A percentile compares a stretch with the other conserved stretches of the same genome.
Evolutionary conservation across 371 early-diverging fungal genomes (phyloP).

Genomic region (Saksenaea oblongispora): DNA sequence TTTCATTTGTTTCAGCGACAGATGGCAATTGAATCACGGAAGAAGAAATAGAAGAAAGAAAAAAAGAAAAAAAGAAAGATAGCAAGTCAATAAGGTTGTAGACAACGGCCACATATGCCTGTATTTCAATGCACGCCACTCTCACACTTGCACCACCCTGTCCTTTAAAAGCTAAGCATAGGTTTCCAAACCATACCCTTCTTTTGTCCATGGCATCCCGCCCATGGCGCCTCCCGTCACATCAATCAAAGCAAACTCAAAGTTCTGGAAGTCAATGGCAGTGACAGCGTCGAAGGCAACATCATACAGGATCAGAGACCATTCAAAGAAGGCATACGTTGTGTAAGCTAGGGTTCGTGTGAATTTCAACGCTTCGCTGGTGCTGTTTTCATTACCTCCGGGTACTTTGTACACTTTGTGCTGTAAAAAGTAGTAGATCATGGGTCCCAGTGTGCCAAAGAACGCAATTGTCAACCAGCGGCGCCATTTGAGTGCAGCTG

Average conservation of each 20-base stretch:
- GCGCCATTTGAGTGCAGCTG: constrained; percentile 43
- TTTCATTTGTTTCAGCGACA: constrained; percentile 1
- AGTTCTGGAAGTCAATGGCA: constrained; percentile 66
- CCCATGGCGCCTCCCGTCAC: constrained; percentile 27
- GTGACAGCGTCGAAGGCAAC: constrained; percentile 78
- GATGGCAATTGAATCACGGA: not conserved
- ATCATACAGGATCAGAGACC: constrained; percentile 79
- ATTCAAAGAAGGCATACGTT: constrained; percentile 82
- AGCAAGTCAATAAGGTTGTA: constrained; percentile 1
- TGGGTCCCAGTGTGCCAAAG: constrained; percentile 69
- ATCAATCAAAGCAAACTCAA: constrained; percentile 57
- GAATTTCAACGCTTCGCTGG: not conserved
- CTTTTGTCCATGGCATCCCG: constrained; percentile 19
- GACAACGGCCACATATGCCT: not conserved
- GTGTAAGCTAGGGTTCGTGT: constrained; percentile 66
- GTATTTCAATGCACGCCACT: constrained; percentile 1
- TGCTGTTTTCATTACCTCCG: constrained; percentile 48
- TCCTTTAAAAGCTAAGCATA: constrained; percentile 5
- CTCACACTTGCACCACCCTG: too few species aligned
- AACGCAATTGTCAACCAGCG: constrained; percentile 53
- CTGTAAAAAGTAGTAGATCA: constrained; percentile 77
- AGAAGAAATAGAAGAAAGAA: constrained; percentile 2
- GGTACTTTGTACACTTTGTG: constrained; percentile 77
- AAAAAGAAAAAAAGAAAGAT: constrained; percentile 11
- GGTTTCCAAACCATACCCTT: constrained; percentile 24